Conservation (phyloP, 768 basidiomycete species). For the Naganishia friedmannii region DNA sequence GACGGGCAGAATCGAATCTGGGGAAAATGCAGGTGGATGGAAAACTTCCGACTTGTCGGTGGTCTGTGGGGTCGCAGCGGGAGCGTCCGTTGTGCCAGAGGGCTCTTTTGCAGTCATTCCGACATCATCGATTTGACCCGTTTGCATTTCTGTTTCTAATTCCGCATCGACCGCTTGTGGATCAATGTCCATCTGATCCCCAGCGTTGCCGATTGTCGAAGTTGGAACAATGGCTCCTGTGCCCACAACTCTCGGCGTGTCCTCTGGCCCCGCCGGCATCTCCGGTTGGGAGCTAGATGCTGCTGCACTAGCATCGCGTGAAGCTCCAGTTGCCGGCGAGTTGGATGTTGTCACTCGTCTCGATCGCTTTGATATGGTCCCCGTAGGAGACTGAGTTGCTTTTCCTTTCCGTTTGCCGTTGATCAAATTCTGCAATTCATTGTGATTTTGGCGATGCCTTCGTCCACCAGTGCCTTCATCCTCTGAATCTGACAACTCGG, state of each 20-base stretch:
- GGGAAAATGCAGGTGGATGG: slow-evolving; percentile 5
- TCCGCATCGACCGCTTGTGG: slow-evolving; percentile 26
- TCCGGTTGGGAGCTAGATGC: not conserved
- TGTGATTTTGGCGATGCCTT: slow-evolving; percentile 48
- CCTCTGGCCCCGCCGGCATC: not conserved
- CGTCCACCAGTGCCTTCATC: slow-evolving; percentile 91
- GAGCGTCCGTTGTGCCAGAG: not conserved
- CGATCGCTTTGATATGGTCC: not conserved
- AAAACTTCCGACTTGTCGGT: not conserved
- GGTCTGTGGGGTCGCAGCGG: not conserved
- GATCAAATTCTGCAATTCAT: slow-evolving; percentile 14
- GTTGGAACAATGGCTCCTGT: slow-evolving; percentile 27
- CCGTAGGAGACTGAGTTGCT: slow-evolving; percentile 16
- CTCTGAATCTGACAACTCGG: slow-evolving; percentile 92
- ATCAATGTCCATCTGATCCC: slow-evolving; percentile 24
- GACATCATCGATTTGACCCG: slow-evolving; percentile 24
- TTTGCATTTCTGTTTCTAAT: slow-evolving; percentile 19
- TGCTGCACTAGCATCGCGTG: not conserved
- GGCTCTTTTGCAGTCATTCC: slow-evolving; percentile 12
- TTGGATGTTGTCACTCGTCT: not conserved
- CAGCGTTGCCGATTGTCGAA: not conserved
- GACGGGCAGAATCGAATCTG: slow-evolving; percentile 17
- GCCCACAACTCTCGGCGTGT: slow-evolving; percentile 13
- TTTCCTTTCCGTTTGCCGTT: slow-evolving; percentile 26
- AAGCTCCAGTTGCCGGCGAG: not conserved